Conservation (phyloP, 2,329 filamentous ascomycete species). For the Colletotrichum abscissum region DNA sequence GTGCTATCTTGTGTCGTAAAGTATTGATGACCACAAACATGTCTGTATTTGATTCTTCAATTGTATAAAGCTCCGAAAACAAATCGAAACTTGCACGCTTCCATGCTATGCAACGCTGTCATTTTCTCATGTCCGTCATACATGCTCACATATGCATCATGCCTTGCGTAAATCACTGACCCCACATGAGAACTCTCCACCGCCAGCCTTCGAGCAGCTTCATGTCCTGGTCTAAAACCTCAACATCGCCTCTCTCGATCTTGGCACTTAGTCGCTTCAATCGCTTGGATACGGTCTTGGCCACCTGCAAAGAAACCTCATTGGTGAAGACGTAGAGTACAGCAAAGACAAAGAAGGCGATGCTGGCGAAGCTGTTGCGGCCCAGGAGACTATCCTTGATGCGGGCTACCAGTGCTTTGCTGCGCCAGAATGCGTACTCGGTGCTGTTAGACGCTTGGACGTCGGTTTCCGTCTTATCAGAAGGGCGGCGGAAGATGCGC, state of each 20-base stretch:
- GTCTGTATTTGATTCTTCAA: neutral
- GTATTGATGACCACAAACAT: neutral
- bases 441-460: slow-evolving; percentile 59
- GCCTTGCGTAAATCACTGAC: slow-evolving; percentile 20
- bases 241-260: slow-evolving; percentile 59
- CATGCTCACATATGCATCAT: neutral
- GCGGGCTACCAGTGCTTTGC: slow-evolving; percentile 60
- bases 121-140: slow-evolving; percentile 17
- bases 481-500: slow-evolving; percentile 60
- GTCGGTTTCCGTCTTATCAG: slow-evolving; percentile 48
- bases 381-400: slow-evolving; percentile 59
- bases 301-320: slow-evolving; percentile 67
- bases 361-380: slow-evolving; percentile 57
- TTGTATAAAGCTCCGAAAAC: neutral
- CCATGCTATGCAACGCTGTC: slow-evolving; percentile 8
- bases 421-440: slow-evolving; percentile 66
- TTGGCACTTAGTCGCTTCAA: slow-evolving; percentile 59
- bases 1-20: neutral
- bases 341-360: slow-evolving; percentile 66
- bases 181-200: slow-evolving; percentile 65
- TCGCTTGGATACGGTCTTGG: slow-evolving; percentile 61
- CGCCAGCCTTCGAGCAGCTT: slow-evolving; percentile 65
- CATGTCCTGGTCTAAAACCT: slow-evolving; percentile 60
- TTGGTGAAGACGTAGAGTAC: slow-evolving; percentile 69
- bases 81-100: neutral